Base-by-base conservation (phyloP, 257 asterid genomes). In the Ilex asprella region DNA sequence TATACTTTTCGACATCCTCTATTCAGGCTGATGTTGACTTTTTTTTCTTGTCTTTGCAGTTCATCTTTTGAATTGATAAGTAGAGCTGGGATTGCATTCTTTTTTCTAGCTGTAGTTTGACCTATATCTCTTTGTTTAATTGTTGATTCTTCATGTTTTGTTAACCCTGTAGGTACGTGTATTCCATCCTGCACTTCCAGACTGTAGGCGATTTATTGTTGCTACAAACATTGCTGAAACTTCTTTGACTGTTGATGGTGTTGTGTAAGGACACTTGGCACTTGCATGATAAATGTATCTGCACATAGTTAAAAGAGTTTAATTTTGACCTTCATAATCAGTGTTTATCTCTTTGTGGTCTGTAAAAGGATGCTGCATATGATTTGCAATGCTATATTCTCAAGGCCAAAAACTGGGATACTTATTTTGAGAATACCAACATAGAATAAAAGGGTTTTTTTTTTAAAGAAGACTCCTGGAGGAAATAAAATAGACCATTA, bases 201-300 rank as follows among this genome's bases (percentile, higher is more conserved):
- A 80, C 80, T 92, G 97, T 64, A 84, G 99, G 73, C 82, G 96
- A 68, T 83, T 89, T 78, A 88, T 89, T 55, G 88, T 92, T 70
- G 83, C 99, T 70, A 92, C 99, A 58, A 92, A 92, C 77, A 89
- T 92, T 70, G 97, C 97, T n/a, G 99, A 92, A 77, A 92, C 96
- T 41, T 92, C 99, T 61, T 81, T 89, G 88, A 92, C 99, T 29
- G 95, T 92, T 63, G 97, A 92, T 72, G 99, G 99, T 79, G 99
- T 92, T 21, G 99, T 86, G 97, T 92, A 86, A 84, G 97, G 31
- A 55, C 39, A 44, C 11, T 15, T 61, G 46, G 32, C 39, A 59
- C 56, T 61, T 73, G 62, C 39, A 65, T 67, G 67, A 7, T 35
- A 11, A 52, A 5, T 16, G 12, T 21, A 5, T 47, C 31, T 31